These are phyloP conservation scores for Linnemannia elongata DNA, from an alignment of 192 early-diverging fungal species.

Conservation along the genomic window DNA sequence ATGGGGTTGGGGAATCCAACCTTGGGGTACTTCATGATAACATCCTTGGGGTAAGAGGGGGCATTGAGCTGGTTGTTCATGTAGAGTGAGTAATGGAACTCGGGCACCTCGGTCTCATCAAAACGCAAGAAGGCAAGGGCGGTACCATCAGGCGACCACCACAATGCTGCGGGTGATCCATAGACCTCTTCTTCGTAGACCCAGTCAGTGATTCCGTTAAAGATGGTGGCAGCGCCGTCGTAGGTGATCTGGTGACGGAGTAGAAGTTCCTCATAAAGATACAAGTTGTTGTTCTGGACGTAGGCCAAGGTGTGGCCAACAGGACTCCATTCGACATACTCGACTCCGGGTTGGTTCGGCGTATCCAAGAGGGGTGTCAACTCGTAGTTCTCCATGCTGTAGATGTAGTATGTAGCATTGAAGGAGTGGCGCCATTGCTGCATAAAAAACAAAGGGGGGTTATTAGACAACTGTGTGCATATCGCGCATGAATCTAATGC, in stretches of 20 bases:
- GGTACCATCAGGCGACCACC: conserved; percentile 90
- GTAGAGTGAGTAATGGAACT: conserved; percentile 82
- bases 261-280: conserved; percentile 76
- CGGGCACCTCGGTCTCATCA: conserved; percentile 87
- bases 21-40: conserved; percentile 92
- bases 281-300: conserved; percentile 91
- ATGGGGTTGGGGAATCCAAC: conserved; percentile 90
- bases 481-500: neutral
- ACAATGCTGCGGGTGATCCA: conserved; percentile 72
- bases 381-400: conserved; percentile 70
- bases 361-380: conserved; percentile 71
- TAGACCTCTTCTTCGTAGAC: conserved; percentile 98
- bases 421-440: conserved; percentile 90
- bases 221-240: conserved; percentile 84
- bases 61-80: conserved; percentile 65
- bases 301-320: conserved; percentile 83
- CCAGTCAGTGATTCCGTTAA: conserved; percentile 98
- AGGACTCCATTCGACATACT: conserved; percentile 84
- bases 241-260: conserved; percentile 83
- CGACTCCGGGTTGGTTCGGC: conserved; percentile 61
- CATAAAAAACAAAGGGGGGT: neutral
- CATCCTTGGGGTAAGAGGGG: conserved; percentile 75
- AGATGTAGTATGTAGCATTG: conserved; percentile 85
- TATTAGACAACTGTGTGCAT: neutral
- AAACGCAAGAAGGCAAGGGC: conserved; percentile 88